Evolutionary conservation across 805 yeast species (phyloP).

Genomic region (Candida sanyiensis): DNA sequence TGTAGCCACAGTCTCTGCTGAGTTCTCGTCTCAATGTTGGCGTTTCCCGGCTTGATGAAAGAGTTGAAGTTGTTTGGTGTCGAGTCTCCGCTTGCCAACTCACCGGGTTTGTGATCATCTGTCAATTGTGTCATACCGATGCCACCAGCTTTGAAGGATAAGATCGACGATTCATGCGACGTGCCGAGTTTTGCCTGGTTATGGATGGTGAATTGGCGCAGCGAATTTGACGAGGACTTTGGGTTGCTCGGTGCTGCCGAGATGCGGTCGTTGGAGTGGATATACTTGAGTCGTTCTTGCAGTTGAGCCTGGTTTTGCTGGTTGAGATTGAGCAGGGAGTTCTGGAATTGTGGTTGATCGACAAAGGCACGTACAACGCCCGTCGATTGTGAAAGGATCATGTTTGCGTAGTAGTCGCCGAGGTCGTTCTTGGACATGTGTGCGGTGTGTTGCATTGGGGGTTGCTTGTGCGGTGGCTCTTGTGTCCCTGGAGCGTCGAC

Average conservation of each 20-base stretch:
- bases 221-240: conserved; percentile 18
- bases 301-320: conserved; percentile 9
- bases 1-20: conserved; percentile 84
- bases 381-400: conserved; percentile 48
- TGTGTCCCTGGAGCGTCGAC: conserved; percentile 2
- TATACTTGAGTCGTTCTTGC: conserved; percentile 16
- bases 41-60: conserved; percentile 33
- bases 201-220: conserved; percentile 22
- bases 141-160: conserved; percentile 22
- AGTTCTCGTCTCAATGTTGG: conserved; percentile 58
- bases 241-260: conserved; percentile 7
- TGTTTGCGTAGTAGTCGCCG: conserved; percentile 34
- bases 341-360: conserved; percentile 27
- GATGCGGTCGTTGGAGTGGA: conserved; percentile 28
- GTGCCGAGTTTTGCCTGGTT: conserved; percentile 10
- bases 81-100: conserved; percentile 12
- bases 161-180: conserved; percentile 19
- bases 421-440: conserved; percentile 21
- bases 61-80: conserved; percentile 36
- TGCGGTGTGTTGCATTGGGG: conserved; percentile 7
- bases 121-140: conserved; percentile 24
- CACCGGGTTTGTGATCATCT: conserved; percentile 11
- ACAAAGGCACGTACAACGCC: conserved; percentile 41
- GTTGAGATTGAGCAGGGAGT: conserved; percentile 20
- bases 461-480: conserved; percentile 3